These are phyloP conservation scores for Acanthamoeba culbertsoni DNA, from an alignment of 208 protist genomes.

Conservation along the genomic window DNA sequence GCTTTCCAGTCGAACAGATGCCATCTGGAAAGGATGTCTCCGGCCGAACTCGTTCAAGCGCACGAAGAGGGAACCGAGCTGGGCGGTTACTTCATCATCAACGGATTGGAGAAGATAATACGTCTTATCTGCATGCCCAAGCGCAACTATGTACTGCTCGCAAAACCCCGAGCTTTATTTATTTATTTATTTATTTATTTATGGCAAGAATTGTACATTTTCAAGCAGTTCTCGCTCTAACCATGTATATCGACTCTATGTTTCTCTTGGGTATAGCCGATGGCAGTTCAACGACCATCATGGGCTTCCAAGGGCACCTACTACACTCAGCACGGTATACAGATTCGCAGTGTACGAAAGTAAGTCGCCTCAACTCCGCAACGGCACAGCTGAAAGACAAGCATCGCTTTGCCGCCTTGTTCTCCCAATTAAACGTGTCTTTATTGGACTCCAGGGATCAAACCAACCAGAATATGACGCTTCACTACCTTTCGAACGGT, in stretches of 20 bases:
- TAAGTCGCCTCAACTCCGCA: too few species aligned
- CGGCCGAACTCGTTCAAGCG: slow-evolving; percentile 69
- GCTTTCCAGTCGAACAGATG: slow-evolving; percentile 75
- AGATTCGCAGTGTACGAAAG: slow-evolving; percentile 91
- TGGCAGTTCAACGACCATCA: slow-evolving; percentile 89
- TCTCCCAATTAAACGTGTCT: neutral
- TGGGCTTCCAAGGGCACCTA: slow-evolving; percentile 91
- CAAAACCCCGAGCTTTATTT: too few species aligned
- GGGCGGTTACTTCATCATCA: slow-evolving; percentile 99
- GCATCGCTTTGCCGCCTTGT: too few species aligned
- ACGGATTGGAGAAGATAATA: slow-evolving; percentile 97
- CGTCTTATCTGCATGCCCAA: slow-evolving; percentile 95
- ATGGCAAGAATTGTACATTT: too few species aligned
- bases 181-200: too few species aligned
- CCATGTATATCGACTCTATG: neutral
- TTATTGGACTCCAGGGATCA: slow-evolving; percentile 82
- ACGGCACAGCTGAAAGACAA: too few species aligned
- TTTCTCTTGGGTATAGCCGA: slow-evolving; percentile 35
- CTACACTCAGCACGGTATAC: slow-evolving; percentile 94
- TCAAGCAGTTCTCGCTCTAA: too few species aligned
- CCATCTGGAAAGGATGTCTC: slow-evolving; percentile 76
- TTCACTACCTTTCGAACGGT: slow-evolving; percentile 95
- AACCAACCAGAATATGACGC: slow-evolving; percentile 91
- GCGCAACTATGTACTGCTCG: slow-evolving; percentile 91
- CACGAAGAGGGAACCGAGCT: slow-evolving; percentile 79